Evolutionary conservation across 2,329 filamentous ascomycete species (phyloP), one percentile per base, ranked within the genome.

Genomic region (Fusarium sp.): DNA sequence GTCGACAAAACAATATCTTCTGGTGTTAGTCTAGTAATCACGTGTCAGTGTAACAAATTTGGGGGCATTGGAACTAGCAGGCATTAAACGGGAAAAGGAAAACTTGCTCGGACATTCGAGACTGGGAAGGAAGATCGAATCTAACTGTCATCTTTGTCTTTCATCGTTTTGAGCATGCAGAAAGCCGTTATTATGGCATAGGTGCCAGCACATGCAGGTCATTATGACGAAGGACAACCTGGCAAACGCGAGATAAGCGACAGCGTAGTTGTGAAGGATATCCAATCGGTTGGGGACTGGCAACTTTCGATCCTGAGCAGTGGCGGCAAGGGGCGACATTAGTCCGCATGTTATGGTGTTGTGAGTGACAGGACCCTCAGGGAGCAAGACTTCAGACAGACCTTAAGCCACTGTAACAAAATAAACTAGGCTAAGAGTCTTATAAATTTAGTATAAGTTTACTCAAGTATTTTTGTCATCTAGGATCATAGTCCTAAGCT

Each of bases 211-310:
- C 40, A 73, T 76, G 74, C 74, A 73, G 65, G 71, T 70, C 69
- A 73, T 60, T 52, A 58, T 67, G 62, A 68, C 55, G 59, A 60
- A 74, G 50, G 61, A 61, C 55, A 46, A 57, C 61, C 61, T 64
- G 59, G 52, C 64, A 70, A 71, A 67, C 58, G 67, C 65, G 63
- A 76, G 75, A 75, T 76, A 76, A 74, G 74, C 74, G 74, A 75
- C 60, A 50, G 60, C 61, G 62, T 62, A 67, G 64, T 70, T 42
- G 59, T 71, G 62, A 69, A 73, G 49, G 50, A 59, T 50, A 72
- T 56, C 73, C 71, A 75, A 75, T 72, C 73, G 64, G 66, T 69
- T 76, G 61, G 61, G 62, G 58, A 67, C 63, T 75, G 65, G 58
- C 62, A 76, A 70, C 69, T 74, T 71, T 73, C 52, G 54, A 74